Evolutionary conservation across 2,329 filamentous ascomycete genomes (phyloP).

Genomic region (Aspergillus hortae): DNA sequence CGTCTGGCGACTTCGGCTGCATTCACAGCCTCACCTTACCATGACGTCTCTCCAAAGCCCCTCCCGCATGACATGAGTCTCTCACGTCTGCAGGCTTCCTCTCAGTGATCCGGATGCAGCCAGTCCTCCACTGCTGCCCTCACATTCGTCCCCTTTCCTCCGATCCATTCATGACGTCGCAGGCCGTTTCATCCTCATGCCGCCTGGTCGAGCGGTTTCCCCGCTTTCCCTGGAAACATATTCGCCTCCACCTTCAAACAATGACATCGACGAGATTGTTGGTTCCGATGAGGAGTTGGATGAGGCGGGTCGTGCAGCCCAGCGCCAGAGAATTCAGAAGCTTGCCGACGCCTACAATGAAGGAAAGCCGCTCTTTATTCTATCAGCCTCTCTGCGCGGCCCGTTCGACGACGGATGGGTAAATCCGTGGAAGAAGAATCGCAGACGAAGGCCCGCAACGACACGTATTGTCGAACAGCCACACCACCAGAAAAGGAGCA

Average conservation of each 20-base stretch:
- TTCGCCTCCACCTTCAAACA: constrained; percentile 20
- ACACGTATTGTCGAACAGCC: neutral
- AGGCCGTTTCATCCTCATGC: constrained; percentile 24
- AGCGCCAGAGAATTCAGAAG: constrained; percentile 41
- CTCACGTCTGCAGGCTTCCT: neutral
- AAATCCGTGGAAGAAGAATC: constrained; percentile 43
- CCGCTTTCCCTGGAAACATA: constrained; percentile 36
- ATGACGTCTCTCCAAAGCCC: constrained; percentile 1
- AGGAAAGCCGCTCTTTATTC: constrained; percentile 43
- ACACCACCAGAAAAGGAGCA: constrained; percentile 1
- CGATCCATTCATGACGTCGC: constrained; percentile 10
- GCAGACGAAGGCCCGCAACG: constrained; percentile 9
- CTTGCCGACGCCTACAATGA: constrained; percentile 40
- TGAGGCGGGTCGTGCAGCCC: constrained; percentile 29
- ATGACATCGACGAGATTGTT: constrained; percentile 24
- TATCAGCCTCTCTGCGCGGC: constrained; percentile 43
- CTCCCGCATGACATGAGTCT: constrained; percentile 17
- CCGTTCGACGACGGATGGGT: constrained; percentile 44
- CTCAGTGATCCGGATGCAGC: constrained; percentile 19
- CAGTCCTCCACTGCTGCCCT: constrained; percentile 20
- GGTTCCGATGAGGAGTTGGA: constrained; percentile 41
- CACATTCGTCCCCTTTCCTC: constrained; percentile 5
- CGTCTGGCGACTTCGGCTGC: neutral
- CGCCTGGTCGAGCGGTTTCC: constrained; percentile 27
- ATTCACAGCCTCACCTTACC: neutral